Base-by-base conservation (phyloP, 495 filamentous ascomycete genomes). In the Bathelium albidoporum region DNA sequence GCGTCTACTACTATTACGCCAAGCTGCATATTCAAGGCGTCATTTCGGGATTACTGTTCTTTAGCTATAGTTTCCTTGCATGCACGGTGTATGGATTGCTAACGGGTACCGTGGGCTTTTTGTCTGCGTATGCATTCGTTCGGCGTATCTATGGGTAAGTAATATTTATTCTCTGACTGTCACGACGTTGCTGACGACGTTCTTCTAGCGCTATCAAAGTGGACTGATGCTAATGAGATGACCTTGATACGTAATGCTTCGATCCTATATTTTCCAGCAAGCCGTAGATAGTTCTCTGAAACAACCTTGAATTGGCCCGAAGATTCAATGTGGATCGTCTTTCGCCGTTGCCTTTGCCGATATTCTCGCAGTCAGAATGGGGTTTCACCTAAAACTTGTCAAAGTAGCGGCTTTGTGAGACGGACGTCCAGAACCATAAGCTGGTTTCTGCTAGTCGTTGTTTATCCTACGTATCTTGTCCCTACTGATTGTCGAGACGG, bases 51-150 rank as follows among this genome's bases (percentile, higher is more conserved):
- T 65, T 96, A 69, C 78, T 97, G 34, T 97, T 95, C 75, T 97
- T 96, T 74, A 86, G 83, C 70, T 97, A 96, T 73, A 85, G 82
- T 65, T 78, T 83, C 59, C 80, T 97, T 67, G 91, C 89, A 1
- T 95, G 91, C 69, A 80, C 82, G 32, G 85, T 96, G 7, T 97
- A 95, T 72, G 90, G 88, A 2, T 73, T 97, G 61, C 74, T 95
- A 43, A 89, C 85, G 16, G 91, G 92, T 2, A 97, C 92, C 2
- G 83, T 97, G 59, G 92, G 91, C 12, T 95, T 95, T 71, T 74
- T 97, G 75, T 86, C 88, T 18, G 89, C 89, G 10, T 95, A 94
- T 79, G 85, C 86, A 2, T 97, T 96, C 79, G 85, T 97, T 41
- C 80, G 91, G 71, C 83, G 89, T 71, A 91, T 97, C 70, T 97